These are phyloP conservation scores for Prosopis cineraria DNA, from an alignment of 306 rosid species.

Conservation along the genomic window DNA sequence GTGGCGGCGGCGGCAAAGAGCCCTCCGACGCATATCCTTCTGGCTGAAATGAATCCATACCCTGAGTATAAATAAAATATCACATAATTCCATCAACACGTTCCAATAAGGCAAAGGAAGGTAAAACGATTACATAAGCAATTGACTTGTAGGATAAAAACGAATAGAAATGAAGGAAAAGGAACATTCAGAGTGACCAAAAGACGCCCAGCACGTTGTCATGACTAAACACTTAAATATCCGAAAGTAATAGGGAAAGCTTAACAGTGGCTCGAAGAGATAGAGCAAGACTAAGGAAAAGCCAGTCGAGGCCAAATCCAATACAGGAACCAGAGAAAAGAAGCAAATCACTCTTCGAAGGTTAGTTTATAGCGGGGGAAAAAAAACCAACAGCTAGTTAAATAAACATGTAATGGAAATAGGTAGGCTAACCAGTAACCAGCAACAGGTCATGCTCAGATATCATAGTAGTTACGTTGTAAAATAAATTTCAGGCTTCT, in stretches of 20 bases:
- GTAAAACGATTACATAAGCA: background rate
- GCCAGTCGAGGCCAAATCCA: background rate
- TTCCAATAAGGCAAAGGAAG: background rate
- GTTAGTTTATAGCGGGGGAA: background rate
- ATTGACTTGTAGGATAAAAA: background rate
- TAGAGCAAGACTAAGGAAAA: background rate
- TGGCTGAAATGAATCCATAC: conserved; percentile 58
- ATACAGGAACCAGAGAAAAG: background rate
- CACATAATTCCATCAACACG: background rate
- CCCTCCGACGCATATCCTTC: conserved; percentile 49
- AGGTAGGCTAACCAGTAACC: background rate
- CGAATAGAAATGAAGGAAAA: background rate
- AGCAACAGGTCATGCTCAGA: background rate
- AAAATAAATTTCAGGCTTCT: background rate
- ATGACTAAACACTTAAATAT: background rate
- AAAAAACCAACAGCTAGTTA: background rate
- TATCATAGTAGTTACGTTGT: background rate
- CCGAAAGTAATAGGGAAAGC: background rate
- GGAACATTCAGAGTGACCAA: background rate
- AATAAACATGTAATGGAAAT: conserved; percentile 26
- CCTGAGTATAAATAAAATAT: background rate
- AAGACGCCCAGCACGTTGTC: background rate
- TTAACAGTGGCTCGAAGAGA: background rate
- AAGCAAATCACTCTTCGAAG: background rate
- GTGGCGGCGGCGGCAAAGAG: conserved; percentile 83